phyloP scores from a whole-genome alignment of 2,329 filamentous ascomycete species.

The Aspergillus ibericus region DNA sequence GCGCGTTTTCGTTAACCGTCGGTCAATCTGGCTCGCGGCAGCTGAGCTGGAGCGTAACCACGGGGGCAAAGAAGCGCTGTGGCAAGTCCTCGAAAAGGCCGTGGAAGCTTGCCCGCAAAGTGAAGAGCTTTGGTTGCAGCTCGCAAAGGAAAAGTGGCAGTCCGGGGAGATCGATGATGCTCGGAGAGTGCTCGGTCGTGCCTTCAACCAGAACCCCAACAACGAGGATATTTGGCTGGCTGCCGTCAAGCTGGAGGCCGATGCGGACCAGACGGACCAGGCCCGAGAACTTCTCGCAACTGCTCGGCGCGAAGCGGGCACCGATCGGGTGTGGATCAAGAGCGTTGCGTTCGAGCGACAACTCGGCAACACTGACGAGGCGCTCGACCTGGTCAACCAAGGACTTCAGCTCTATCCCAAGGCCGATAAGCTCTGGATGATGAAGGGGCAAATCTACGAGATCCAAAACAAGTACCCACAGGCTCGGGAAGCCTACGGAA shows the following conservation, averaged over 20 bases:
- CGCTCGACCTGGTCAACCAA: slow-evolving; percentile 83
- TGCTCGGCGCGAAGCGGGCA: slow-evolving; percentile 84
- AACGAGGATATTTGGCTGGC: slow-evolving; percentile 98
- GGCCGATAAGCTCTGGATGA: slow-evolving; percentile 91
- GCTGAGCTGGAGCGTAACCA: slow-evolving; percentile 90
- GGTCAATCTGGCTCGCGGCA: slow-evolving; percentile 84
- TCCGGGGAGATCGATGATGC: slow-evolving; percentile 85
- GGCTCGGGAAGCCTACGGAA: slow-evolving; percentile 84
- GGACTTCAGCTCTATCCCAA: slow-evolving; percentile 83
- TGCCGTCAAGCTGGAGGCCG: slow-evolving; percentile 92
- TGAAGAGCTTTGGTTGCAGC: slow-evolving; percentile 92
- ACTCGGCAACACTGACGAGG: slow-evolving; percentile 72
- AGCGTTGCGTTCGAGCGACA: slow-evolving; percentile 91
- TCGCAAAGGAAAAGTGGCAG: slow-evolving; percentile 93
- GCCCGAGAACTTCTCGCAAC: slow-evolving; percentile 78
- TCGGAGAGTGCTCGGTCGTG: slow-evolving; percentile 77
- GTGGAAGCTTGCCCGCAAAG: slow-evolving; percentile 90
- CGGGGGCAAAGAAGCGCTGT: slow-evolving; percentile 77
- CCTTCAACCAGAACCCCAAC: slow-evolving; percentile 92
- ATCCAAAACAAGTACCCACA: slow-evolving; percentile 74
- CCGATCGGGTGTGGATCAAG: slow-evolving; percentile 96
- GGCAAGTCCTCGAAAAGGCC: slow-evolving; percentile 84
- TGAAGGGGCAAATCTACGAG: slow-evolving; percentile 98
- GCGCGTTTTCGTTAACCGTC: slow-evolving; percentile 84
- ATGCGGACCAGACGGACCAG: slow-evolving; percentile 78